These are phyloP conservation scores for Phytophthora syringae DNA, from an alignment of 352 stramenopile species.

Conservation along the genomic window DNA sequence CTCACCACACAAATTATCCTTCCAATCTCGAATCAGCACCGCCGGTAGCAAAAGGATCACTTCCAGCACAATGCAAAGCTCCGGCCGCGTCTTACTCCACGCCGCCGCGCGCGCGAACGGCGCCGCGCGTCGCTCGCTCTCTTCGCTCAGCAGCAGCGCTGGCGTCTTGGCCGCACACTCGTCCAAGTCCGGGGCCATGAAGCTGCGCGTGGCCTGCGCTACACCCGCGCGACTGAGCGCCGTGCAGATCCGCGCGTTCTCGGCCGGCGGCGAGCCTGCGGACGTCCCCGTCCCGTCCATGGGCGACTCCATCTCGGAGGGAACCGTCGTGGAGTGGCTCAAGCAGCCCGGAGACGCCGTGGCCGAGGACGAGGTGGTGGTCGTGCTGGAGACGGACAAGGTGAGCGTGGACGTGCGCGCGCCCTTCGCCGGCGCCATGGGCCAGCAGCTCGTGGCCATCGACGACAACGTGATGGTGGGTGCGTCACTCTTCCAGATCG, in stretches of 20 bases:
- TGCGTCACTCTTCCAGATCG: conserved; percentile 91
- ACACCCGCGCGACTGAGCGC: not conserved
- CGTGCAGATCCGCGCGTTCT: conserved; percentile 43
- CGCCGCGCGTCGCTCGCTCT: conserved; percentile 25
- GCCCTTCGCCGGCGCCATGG: conserved; percentile 87
- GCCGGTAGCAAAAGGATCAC: conserved; percentile 17
- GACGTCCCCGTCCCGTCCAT: conserved; percentile 87
- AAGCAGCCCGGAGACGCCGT: conserved; percentile 94
- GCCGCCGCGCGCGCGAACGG: conserved; percentile 32
- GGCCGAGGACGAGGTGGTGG: conserved; percentile 96
- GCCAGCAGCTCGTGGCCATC: conserved; percentile 89
- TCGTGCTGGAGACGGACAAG: conserved; percentile 98
- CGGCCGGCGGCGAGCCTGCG: conserved; percentile 28
- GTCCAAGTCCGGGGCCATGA: conserved; percentile 10
- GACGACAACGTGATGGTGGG: conserved; percentile 97
- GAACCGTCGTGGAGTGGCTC: conserved; percentile 96
- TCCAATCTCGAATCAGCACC: conserved; percentile 29
- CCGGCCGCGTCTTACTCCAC: conserved; percentile 41
- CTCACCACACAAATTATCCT: not conserved
- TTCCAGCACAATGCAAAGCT: conserved; percentile 48
- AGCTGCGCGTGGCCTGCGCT: conserved; percentile 6
- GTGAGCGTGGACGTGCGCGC: conserved; percentile 91
- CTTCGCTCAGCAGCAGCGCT: conserved; percentile 16
- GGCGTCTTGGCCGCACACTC: conserved; percentile 18
- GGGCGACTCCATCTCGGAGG: no score